Evolutionary conservation across 2,329 filamentous ascomycete species (phyloP).

Genomic region (Hypoxylon sp.): DNA sequence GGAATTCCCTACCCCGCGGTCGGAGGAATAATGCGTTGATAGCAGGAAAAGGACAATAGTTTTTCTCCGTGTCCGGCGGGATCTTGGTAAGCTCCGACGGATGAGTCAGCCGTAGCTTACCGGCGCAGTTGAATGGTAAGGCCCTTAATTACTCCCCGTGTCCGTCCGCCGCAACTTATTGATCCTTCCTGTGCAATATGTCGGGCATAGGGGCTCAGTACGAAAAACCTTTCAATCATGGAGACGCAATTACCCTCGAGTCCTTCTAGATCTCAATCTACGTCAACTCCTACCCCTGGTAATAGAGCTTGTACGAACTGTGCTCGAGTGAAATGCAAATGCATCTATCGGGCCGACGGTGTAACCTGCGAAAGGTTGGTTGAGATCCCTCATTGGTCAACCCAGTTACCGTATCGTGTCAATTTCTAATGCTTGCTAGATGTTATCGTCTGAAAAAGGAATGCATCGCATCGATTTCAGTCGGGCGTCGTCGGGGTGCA

Average conservation of each 20-base stretch:
- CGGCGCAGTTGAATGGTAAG: neutral
- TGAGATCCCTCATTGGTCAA: slow-evolving; percentile 5
- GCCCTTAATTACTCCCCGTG: slow-evolving; percentile 15
- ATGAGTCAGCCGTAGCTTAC: slow-evolving; percentile 11
- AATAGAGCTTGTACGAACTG: slow-evolving; percentile 63
- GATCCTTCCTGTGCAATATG: slow-evolving; percentile 5
- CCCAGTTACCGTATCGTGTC: slow-evolving; percentile 16
- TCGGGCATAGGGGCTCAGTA: neutral
- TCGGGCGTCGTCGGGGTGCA: slow-evolving; percentile 38
- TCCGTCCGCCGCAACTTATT: slow-evolving; percentile 21
- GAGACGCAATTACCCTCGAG: slow-evolving; percentile 8
- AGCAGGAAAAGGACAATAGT: slow-evolving; percentile 10
- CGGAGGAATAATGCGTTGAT: neutral
- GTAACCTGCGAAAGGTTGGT: slow-evolving; percentile 54
- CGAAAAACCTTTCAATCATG: slow-evolving; percentile 11
- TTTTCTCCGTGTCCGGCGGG: slow-evolving; percentile 24
- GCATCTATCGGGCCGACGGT: slow-evolving; percentile 58
- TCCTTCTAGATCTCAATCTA: slow-evolving; percentile 15
- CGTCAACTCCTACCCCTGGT: slow-evolving; percentile 5
- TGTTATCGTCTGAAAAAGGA: slow-evolving; percentile 64
- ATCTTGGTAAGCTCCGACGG: neutral
- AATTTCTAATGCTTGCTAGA: slow-evolving; percentile 39
- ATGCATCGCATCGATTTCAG: slow-evolving; percentile 62
- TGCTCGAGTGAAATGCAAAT: slow-evolving; percentile 65
- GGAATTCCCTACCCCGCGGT: neutral